Percentiles rank a stretch among this genome's conserved stretches.
Evolutionary conservation across 2,329 filamentous ascomycete species (phyloP).

Genomic region (Alternaria viburni): DNA sequence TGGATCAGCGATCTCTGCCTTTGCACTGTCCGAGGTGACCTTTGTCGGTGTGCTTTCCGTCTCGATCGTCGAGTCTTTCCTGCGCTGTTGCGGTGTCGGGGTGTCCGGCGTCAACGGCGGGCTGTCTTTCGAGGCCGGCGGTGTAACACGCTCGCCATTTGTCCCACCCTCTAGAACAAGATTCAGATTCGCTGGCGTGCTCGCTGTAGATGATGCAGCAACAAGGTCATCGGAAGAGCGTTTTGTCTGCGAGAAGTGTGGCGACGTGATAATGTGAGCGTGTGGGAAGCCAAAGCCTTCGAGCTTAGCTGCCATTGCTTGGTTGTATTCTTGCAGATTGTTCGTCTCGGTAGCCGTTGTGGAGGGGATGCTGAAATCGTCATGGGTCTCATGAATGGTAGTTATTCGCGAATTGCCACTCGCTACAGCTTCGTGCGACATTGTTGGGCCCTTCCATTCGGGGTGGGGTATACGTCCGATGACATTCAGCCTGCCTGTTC

Average conservation of each 20-base stretch:
- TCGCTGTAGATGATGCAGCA: constrained; percentile 30
- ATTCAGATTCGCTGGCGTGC: constrained; percentile 31
- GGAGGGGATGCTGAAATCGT: constrained; percentile 42
- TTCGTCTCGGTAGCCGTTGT: constrained; percentile 30
- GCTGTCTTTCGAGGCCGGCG: constrained; percentile 18
- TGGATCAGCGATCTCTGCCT: background rate
- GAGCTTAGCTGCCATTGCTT: constrained; percentile 24
- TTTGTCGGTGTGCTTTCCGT: constrained; percentile 11
- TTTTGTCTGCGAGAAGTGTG: constrained; percentile 43
- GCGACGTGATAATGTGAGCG: constrained; percentile 18
- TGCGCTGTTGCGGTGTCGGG: constrained; percentile 29
- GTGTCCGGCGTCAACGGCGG: constrained; percentile 24
- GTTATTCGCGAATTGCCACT: constrained; percentile 19
- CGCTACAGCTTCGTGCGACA: constrained; percentile 17
- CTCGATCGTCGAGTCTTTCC: constrained; percentile 12
- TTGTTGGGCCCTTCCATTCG: constrained; percentile 32
- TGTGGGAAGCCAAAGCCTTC: constrained; percentile 34
- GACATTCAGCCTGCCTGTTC: constrained; percentile 36
- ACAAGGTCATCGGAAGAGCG: constrained; percentile 44
- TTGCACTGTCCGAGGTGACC: constrained; percentile 1
- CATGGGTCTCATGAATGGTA: constrained; percentile 20
- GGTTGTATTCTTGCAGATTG: constrained; percentile 14
- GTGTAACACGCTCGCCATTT: constrained; percentile 19
- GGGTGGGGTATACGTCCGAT: constrained; percentile 39
- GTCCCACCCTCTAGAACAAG: constrained; percentile 19